These are phyloP conservation scores for Diaporthe amygdali DNA, from an alignment of 2,329 filamentous ascomycete genomes.

Conservation along the genomic window DNA sequence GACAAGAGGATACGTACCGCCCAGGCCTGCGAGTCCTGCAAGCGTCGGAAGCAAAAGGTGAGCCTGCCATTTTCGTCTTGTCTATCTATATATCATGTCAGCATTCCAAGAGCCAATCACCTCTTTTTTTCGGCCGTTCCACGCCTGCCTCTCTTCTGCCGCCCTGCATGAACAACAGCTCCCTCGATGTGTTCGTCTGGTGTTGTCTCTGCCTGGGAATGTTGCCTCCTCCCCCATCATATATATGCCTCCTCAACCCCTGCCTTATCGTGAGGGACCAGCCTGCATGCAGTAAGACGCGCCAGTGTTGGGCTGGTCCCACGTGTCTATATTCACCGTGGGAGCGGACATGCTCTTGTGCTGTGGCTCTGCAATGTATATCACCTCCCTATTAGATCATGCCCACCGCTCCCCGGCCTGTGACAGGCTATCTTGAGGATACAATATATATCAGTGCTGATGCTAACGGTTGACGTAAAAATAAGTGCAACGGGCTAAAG, in stretches of 20 bases:
- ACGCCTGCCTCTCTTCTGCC: not conserved
- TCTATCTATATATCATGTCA: not conserved
- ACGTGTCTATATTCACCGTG: not conserved
- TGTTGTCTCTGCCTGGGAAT: too few species aligned
- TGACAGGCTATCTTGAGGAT: not conserved
- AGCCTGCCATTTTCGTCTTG: conserved; percentile 32
- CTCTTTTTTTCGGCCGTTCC: not conserved
- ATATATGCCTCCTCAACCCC: not conserved
- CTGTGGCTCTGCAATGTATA: not conserved
- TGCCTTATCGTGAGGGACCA: not conserved
- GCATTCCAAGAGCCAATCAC: not conserved
- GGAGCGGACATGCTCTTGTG: not conserved
- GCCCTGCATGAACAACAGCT: not conserved
- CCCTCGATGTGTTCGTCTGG: too few species aligned
- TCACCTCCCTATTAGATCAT: not conserved
- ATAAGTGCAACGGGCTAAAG: conserved; percentile 63
- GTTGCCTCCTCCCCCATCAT: too few species aligned
- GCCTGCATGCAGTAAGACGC: not conserved
- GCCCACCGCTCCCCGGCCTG: not conserved
- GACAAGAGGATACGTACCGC: conserved; percentile 68
- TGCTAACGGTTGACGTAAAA: conserved; percentile 20
- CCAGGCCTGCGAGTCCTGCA: conserved; percentile 69
- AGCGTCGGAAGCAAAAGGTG: conserved; percentile 71
- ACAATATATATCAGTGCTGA: not conserved
- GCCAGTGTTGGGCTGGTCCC: not conserved